Percentiles rank a stretch among this genome's conserved stretches.
These are phyloP conservation scores for Pichia sp. DNA, from an alignment of 1,139 yeast species.

Conservation along the genomic window DNA sequence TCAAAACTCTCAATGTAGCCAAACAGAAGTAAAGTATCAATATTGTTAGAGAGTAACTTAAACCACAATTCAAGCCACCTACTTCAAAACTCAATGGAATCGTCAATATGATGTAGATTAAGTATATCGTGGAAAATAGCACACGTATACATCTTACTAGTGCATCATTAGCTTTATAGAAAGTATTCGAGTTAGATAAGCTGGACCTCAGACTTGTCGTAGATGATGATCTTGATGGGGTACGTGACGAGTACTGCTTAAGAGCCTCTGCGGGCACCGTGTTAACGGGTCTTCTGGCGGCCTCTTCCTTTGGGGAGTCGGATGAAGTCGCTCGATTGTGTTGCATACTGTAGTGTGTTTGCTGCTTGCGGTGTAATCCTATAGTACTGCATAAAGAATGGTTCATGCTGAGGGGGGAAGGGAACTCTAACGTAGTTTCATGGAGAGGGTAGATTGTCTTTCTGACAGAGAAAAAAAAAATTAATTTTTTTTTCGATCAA, in stretches of 20 bases:
- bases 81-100: slow-evolving; percentile 94
- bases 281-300: neutral
- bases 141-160: slow-evolving; percentile 22
- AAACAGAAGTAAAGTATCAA: slow-evolving; percentile 62
- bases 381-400: neutral
- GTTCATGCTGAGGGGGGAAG: neutral
- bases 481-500: neutral
- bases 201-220: neutral
- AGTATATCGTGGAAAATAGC: slow-evolving; percentile 52
- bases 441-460: neutral
- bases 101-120: slow-evolving; percentile 69
- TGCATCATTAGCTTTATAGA: slow-evolving; percentile 13
- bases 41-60: slow-evolving; percentile 77
- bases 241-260: neutral
- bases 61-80: slow-evolving; percentile 90
- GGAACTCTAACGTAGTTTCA: neutral
- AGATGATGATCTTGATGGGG: slow-evolving; percentile 2
- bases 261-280: neutral
- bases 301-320: neutral
- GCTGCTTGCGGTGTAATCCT: neutral
- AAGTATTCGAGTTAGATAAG: neutral
- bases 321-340: neutral
- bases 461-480: slow-evolving; percentile 3
- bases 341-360: neutral
- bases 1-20: slow-evolving; percentile 65